Conservation (phyloP, 768 basidiomycete genomes). For the Strobilomyces dryophilus region DNA sequence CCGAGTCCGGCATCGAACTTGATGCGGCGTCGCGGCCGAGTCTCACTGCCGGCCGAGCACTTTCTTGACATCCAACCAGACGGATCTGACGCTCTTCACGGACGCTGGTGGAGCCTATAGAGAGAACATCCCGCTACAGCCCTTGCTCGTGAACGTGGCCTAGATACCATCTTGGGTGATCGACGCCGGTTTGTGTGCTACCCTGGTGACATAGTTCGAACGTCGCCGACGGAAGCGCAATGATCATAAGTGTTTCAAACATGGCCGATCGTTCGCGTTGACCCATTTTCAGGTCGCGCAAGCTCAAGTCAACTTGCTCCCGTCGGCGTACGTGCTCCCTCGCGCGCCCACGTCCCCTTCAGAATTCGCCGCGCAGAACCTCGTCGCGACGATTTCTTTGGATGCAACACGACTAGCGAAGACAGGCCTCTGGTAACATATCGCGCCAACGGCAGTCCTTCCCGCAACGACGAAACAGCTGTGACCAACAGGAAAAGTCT, state of each 20-base stretch:
- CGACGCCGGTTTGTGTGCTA: slow-evolving; percentile 32
- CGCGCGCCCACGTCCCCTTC: slow-evolving; percentile 22
- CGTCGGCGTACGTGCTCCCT: slow-evolving; percentile 32
- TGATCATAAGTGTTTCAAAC: slow-evolving; percentile 20
- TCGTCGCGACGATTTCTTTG: slow-evolving; percentile 42
- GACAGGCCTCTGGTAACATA: slow-evolving; percentile 27
- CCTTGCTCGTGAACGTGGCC: slow-evolving; percentile 43
- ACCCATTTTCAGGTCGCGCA: slow-evolving; percentile 20
- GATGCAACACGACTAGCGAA: slow-evolving; percentile 31
- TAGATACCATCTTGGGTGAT: slow-evolving; percentile 51
- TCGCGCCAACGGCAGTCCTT: slow-evolving; percentile 48
- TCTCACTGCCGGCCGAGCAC: slow-evolving; percentile 21
- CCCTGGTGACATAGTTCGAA: not conserved
- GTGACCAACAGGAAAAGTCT: slow-evolving; percentile 42
- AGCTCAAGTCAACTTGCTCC: slow-evolving; percentile 36
- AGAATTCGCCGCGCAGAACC: slow-evolving; percentile 33
- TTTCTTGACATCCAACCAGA: slow-evolving; percentile 31
- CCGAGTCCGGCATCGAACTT: slow-evolving; percentile 24
- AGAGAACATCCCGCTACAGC: slow-evolving; percentile 44
- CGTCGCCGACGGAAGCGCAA: slow-evolving; percentile 20
- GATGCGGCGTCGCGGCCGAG: slow-evolving; percentile 35
- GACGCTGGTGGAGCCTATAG: slow-evolving; percentile 43
- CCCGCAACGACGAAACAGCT: slow-evolving; percentile 33
- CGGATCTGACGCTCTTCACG: slow-evolving; percentile 30
- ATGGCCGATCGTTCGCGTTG: not conserved